Base-by-base conservation (phyloP, 2,329 filamentous ascomycete species). In the Ascochyta pisi region DNA sequence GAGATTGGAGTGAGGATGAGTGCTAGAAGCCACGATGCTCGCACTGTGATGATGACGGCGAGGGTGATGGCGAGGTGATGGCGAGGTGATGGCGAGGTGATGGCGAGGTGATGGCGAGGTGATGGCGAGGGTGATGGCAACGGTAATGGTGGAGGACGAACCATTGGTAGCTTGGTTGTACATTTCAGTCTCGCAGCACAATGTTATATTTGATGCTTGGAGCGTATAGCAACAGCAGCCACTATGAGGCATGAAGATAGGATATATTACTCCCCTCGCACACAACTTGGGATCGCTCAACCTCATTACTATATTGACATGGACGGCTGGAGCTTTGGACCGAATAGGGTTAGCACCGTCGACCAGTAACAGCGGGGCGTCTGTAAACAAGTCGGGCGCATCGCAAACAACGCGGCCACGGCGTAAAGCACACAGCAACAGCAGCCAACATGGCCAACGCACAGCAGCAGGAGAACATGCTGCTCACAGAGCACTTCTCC, bases 401-500 rank as follows among this genome's bases (percentile, higher is more conserved):
- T 63, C 62, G 61, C 63, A 66, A 63, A 63, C 62, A 67, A 50
- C 37, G 57, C 60, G 57, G 56, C 58, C 40, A 50, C 44, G 16
- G 23, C 40, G 4, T 12, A 9, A 24, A 34, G 33, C 33, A 34
- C 19, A 26, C 45, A 12, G 47, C 49, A 64, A 45, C 39, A 27
- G 39, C 26, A 19, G 41, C 13, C 43, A 40, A 52, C 13, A 82
- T 82, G 79, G 75, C 78, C 57, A 76, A 69, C 39, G 57, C 70
- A 41, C 77, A 78, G 57, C 79, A 82, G 58, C 75, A 78, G 49
- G 78, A 80, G 61, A 81, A 76, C 33, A 82, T 86, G 63, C 85
- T 98, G 66, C 83, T 98, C 59, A 97, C 95, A 2, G 95, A 98
- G 82, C 95, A 99, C 74, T 90, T 99, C 69, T 91, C 91, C 63